These are phyloP conservation scores for Hyphopichia wangnamkhiaoensis DNA, from an alignment of 1,139 yeast species.

Conservation along the genomic window DNA sequence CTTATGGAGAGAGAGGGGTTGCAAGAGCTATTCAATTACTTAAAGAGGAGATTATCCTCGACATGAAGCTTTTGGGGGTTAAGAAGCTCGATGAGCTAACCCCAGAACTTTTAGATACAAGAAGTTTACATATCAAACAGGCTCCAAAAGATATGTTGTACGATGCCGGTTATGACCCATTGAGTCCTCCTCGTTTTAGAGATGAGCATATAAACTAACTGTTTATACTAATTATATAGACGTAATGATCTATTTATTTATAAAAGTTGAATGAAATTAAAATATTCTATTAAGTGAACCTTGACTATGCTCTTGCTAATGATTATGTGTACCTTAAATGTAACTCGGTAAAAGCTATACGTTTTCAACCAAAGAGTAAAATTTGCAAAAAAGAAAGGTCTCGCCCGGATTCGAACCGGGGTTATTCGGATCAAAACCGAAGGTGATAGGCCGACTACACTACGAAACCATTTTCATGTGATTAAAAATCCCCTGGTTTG, in stretches of 20 bases:
- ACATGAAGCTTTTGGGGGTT: slow-evolving; percentile 35
- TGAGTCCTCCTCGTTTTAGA: slow-evolving; percentile 13
- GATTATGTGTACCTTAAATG: too few species aligned
- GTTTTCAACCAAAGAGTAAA: too few species aligned
- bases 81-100: slow-evolving; percentile 9
- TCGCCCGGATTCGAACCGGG: slow-evolving; percentile 97
- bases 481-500: neutral
- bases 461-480: slow-evolving; percentile 21
- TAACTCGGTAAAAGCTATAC: too few species aligned
- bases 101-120: slow-evolving; percentile 10
- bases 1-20: slow-evolving; percentile 54
- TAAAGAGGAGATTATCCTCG: slow-evolving; percentile 45
- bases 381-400: slow-evolving; percentile 55
- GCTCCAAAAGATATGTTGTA: slow-evolving; percentile 12
- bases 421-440: slow-evolving; percentile 72
- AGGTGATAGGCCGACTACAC: slow-evolving; percentile 51
- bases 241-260: neutral
- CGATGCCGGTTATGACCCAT: slow-evolving; percentile 13
- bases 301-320: too few species aligned
- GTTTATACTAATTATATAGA: neutral
- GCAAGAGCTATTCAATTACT: slow-evolving; percentile 41
- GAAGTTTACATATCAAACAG: slow-evolving; percentile 8
- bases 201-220: slow-evolving; percentile 3
- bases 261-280: too few species aligned
- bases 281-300: too few species aligned